Evolutionary conservation across 192 early-diverging fungal species (phyloP).

Genomic region (Coemansia guatemalensis): DNA sequence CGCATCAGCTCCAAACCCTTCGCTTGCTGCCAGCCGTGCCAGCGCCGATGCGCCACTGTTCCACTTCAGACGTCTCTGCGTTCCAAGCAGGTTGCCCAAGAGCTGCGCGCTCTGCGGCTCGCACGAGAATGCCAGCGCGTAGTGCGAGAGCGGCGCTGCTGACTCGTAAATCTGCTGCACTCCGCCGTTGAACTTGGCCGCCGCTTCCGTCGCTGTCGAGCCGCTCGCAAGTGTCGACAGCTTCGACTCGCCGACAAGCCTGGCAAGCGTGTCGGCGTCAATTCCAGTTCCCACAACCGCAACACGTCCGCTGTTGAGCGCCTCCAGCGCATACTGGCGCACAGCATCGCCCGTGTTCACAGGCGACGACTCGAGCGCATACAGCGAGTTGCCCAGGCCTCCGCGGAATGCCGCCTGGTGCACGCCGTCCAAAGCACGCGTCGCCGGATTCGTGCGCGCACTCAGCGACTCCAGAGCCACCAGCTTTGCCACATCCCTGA

Average conservation of each 20-base stretch:
- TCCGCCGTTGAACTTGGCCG: conserved; percentile 78
- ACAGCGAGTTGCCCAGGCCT: conserved; percentile 95
- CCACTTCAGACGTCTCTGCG: conserved; percentile 64
- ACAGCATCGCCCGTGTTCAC: conserved; percentile 66
- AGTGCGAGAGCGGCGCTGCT: conserved; percentile 58
- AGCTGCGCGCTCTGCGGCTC: conserved; percentile 69
- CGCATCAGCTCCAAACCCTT: conserved; percentile 61
- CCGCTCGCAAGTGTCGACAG: conserved; percentile 33
- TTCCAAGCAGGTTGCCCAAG: conserved; percentile 62
- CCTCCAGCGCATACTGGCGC: conserved; percentile 67
- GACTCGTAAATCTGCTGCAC: conserved; percentile 74
- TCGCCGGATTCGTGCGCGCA: conserved; percentile 63
- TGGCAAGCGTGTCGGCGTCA: conserved; percentile 66
- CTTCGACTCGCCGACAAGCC: conserved; percentile 61
- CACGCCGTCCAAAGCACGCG: conserved; percentile 71
- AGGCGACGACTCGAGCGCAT: conserved; percentile 67
- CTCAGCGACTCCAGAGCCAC: conserved; percentile 67
- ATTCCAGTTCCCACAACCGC: conserved; percentile 86
- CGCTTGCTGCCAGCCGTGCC: conserved; percentile 60
- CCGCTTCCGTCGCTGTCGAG: conserved; percentile 17
- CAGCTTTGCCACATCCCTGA: conserved; percentile 64
- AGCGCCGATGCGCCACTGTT: conserved; percentile 63
- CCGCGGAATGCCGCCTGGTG: conserved; percentile 90
- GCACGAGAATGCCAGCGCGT: conserved; percentile 80
- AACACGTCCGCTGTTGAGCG: conserved; percentile 73